These are phyloP conservation scores for Novymonas esmeraldas DNA, from an alignment of 208 protist species.

Conservation along the genomic window DNA sequence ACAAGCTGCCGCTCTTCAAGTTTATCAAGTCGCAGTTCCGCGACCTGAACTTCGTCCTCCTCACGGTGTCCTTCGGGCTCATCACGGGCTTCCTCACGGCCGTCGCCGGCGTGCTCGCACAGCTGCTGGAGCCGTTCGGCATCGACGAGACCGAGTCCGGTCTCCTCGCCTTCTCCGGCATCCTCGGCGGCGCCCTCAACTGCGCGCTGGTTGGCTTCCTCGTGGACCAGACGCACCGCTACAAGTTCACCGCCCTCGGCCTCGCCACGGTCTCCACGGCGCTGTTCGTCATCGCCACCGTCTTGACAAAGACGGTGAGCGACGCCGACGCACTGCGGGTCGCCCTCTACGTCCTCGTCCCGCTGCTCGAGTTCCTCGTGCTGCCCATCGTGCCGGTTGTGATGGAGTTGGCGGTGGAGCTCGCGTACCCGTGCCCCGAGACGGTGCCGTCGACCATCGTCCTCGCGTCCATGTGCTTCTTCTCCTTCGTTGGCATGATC, in stretches of 20 bases:
- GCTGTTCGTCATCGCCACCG: constrained; percentile 19
- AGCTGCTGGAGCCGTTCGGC: constrained; percentile 53
- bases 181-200: constrained; percentile 38
- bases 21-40: constrained; percentile 33
- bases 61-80: constrained; percentile 47
- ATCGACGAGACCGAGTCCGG: constrained; percentile 38
- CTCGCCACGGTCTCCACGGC: constrained; percentile 15
- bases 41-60: constrained; percentile 36
- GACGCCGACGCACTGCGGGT: constrained; percentile 3
- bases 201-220: constrained; percentile 39
- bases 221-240: constrained; percentile 38
- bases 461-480: constrained; percentile 38
- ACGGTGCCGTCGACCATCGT: constrained; percentile 41
- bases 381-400: constrained; percentile 50
- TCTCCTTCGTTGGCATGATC: constrained; percentile 42
- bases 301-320: constrained; percentile 18
- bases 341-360: constrained; percentile 36
- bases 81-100: constrained; percentile 38
- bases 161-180: constrained; percentile 52
- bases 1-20: constrained; percentile 17
- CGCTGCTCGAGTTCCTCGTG: constrained; percentile 40
- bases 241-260: constrained; percentile 32
- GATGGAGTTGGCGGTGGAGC: constrained; percentile 63
- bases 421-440: constrained; percentile 53
- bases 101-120: constrained; percentile 40